A percentile compares a stretch with the other conserved stretches of the same genome.
phyloP scores from a whole-genome alignment of 371 early-diverging fungal species.

The Parasitella parasitica region DNA sequence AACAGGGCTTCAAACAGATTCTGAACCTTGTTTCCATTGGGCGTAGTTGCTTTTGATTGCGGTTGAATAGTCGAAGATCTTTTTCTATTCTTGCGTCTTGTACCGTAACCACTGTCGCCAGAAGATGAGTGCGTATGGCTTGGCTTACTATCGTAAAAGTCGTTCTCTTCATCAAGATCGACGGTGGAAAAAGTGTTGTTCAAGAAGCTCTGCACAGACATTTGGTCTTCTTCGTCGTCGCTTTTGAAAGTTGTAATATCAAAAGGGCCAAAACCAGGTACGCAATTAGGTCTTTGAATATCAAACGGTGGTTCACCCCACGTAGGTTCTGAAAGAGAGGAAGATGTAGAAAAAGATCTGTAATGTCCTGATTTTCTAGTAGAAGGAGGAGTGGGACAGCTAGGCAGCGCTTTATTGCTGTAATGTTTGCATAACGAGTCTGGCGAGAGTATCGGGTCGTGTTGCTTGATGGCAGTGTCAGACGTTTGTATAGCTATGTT shows the following conservation, averaged over 20 bases:
- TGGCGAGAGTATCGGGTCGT: background rate
- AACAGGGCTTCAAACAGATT: constrained; percentile 18
- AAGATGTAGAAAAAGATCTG: background rate
- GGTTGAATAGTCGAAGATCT: background rate
- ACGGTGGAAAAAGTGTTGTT: background rate
- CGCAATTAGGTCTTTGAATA: constrained; percentile 16
- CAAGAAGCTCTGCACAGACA: background rate
- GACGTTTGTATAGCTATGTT: background rate
- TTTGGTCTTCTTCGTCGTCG: constrained; percentile 1
- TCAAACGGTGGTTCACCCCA: constrained; percentile 10
- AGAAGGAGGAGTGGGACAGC: background rate
- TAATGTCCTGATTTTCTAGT: background rate
- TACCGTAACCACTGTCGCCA: constrained; percentile 28
- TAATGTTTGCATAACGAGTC: background rate
- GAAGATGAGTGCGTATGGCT: constrained; percentile 23
- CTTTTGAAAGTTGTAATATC: constrained; percentile 1
- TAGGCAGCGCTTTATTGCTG: background rate
- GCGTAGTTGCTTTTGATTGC: background rate
- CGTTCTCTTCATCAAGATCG: background rate
- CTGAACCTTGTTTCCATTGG: constrained; percentile 6
- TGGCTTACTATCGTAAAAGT: constrained; percentile 9
- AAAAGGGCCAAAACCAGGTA: constrained; percentile 15
- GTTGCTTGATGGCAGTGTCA: background rate
- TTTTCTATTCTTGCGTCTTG: constrained; percentile 1
- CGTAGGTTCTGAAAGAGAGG: background rate